Base-by-base conservation (phyloP, 2,329 filamentous ascomycete species). In the Nakataea oryzae region DNA sequence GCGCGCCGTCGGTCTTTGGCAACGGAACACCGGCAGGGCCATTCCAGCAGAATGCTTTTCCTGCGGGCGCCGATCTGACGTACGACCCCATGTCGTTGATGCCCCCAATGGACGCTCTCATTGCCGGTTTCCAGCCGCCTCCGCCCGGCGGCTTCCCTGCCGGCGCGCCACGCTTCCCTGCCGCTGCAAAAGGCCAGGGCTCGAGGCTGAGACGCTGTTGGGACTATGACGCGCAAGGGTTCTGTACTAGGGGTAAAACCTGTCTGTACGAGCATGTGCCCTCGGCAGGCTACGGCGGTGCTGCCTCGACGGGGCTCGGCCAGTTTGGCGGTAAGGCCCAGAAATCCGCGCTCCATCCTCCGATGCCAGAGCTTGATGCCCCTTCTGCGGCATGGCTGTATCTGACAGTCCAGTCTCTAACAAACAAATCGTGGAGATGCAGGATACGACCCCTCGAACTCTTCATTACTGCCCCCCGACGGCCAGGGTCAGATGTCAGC, bases 201-300 rank as follows among this genome's bases (percentile, higher is more conserved):
- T 70, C 69, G 54, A 75, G 74, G 62, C 75, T 72, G 59, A 77
- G 74, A 65, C 79, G 84, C 63, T 93, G 89, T 69, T 79, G 82
- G 63, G 86, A 91, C 71, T 91, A 89, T 67, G 87, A 91, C 63
- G 83, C 76, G 1, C 89, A 89, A 67, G 90, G 90, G 0, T 90
- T 83, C 68, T 93, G 90, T 69, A 80, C 85, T 7, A 77, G 85
- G 54, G 88, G 88, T 3, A 84, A 79, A 67, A 81, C 79, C 27
- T 93, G 90, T 73, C 81, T 78, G 54, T 91, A 83, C 67, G 85
- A 91, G 67, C 90, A 93, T 70, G 85, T 83, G 11, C 59, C 59
- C 30, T 54, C 54, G 30, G 7, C 47, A 7, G 30, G 59, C 29
- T 61, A 56, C 28, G 29, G 30, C 14, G 41, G 11, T 21, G 7